A percentile compares a stretch with the other conserved stretches of the same genome.
These are phyloP conservation scores for Cytidiella melzeri DNA, from an alignment of 768 basidiomycete species.

Conservation along the genomic window DNA sequence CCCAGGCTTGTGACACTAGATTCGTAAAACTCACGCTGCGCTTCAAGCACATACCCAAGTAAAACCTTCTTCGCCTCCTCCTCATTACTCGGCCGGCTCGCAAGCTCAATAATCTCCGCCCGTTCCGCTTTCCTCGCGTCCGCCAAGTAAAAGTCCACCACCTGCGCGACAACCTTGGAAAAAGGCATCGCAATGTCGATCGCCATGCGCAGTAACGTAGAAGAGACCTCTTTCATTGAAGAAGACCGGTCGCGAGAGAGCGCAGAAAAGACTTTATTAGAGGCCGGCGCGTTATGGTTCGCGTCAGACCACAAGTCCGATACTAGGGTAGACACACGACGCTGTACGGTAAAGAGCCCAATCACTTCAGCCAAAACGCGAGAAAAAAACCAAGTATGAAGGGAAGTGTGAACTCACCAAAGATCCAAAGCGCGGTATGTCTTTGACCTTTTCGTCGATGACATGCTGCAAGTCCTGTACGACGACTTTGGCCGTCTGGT, in stretches of 20 bases:
- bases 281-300: no score
- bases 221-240: slow-evolving; percentile 37
- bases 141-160: slow-evolving; percentile 50
- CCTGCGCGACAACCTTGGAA: slow-evolving; percentile 41
- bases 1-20: slow-evolving; percentile 23
- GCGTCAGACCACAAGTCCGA: no score
- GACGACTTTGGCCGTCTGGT: slow-evolving; percentile 25
- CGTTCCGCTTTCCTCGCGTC: slow-evolving; percentile 34
- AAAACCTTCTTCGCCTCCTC: slow-evolving; percentile 30
- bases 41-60: slow-evolving; percentile 46
- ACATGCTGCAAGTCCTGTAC: slow-evolving; percentile 26
- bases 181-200: slow-evolving; percentile 42
- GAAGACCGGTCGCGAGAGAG: slow-evolving; percentile 30
- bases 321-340: no score
- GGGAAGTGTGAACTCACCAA: slow-evolving; percentile 21
- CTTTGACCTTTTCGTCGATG: slow-evolving; percentile 27
- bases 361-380: not conserved
- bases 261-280: slow-evolving; percentile 29
- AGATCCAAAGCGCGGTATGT: slow-evolving; percentile 21
- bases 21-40: slow-evolving; percentile 34
- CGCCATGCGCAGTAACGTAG: slow-evolving; percentile 40
- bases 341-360: no score
- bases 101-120: slow-evolving; percentile 31
- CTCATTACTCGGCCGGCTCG: slow-evolving; percentile 25
- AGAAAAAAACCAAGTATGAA: not conserved